Evolutionary conservation across 2,329 filamentous ascomycete species (phyloP).

Genomic region (Apiospora koreana): DNA sequence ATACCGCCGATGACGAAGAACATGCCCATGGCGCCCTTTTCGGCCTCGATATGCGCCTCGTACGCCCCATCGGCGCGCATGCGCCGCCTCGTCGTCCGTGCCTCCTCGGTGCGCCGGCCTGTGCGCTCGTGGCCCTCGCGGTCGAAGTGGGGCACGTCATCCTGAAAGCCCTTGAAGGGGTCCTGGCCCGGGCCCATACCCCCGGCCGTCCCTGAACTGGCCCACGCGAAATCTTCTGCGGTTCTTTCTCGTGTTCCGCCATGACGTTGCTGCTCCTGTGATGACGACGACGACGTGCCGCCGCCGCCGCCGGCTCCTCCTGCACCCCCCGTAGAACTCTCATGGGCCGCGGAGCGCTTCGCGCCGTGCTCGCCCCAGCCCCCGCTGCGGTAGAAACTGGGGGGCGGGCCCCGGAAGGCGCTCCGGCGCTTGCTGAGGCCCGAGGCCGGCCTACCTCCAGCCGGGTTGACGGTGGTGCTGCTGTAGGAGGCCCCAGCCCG

Average conservation of each 20-base stretch:
- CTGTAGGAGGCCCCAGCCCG: conserved; percentile 55
- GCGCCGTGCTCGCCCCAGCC: conserved; percentile 70
- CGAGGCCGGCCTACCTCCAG: conserved; percentile 75
- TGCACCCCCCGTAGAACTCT: conserved; percentile 32
- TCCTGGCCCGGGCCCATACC: conserved; percentile 64
- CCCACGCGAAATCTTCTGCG: neutral
- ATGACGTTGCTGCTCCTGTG: too few species aligned
- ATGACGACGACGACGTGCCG: too few species aligned
- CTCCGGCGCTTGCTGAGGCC: conserved; percentile 77
- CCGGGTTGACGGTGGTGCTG: conserved; percentile 58
- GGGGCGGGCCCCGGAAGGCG: conserved; percentile 82
- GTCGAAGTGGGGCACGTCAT: conserved; percentile 78
- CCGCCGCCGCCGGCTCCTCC: conserved; percentile 1
- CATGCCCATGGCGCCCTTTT: conserved; percentile 41
- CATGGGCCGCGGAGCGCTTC: conserved; percentile 58
- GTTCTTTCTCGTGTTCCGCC: too few species aligned
- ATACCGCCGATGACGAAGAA: conserved; percentile 54
- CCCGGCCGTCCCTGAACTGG: conserved; percentile 25
- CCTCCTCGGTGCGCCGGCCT: conserved; percentile 63
- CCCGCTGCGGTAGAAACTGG: conserved; percentile 81
- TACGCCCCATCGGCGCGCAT: conserved; percentile 28
- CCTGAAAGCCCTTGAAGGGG: conserved; percentile 41
- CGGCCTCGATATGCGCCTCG: conserved; percentile 36
- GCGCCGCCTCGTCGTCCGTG: conserved; percentile 41
- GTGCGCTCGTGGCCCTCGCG: conserved; percentile 70